Percentiles rank a stretch among this genome's conserved stretches.
phyloP scores from a whole-genome alignment of 129 eudicot genomes.

The Tanacetum coccineum region DNA sequence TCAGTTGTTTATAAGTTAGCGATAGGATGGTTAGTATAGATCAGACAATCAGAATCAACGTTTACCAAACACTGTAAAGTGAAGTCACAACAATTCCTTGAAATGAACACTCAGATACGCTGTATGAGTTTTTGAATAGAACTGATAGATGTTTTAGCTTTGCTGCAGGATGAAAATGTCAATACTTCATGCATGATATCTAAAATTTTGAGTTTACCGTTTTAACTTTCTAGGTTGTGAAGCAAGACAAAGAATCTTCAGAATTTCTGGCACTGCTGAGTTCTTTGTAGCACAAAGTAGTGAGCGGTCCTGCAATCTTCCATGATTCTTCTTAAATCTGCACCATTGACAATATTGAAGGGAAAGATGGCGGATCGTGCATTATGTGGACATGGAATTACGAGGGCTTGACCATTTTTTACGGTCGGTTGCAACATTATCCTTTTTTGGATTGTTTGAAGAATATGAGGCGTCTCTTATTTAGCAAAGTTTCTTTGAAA shows the following conservation, averaged over 20 bases:
- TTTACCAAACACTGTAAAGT: background rate
- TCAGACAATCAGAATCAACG: background rate
- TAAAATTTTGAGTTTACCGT: background rate
- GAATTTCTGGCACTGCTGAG: constrained; percentile 46
- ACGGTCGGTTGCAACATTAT: constrained; percentile 8
- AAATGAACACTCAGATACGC: constrained; percentile 1
- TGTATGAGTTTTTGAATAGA: background rate
- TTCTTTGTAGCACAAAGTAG: constrained; percentile 29
- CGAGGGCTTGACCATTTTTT: background rate
- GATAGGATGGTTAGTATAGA: too few species aligned
- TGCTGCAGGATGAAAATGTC: background rate
- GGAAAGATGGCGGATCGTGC: constrained; percentile 18
- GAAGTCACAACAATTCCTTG: background rate
- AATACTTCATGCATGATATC: too few species aligned
- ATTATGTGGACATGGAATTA: constrained; percentile 12
- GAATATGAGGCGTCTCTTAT: background rate
- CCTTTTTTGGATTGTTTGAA: constrained; percentile 8
- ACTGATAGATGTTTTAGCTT: background rate
- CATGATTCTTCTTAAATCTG: background rate
- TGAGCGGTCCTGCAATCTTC: constrained; percentile 4
- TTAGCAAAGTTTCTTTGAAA: background rate
- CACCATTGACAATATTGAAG: constrained; percentile 4
- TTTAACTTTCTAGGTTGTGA: constrained; percentile 42
- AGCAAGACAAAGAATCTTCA: constrained; percentile 49
- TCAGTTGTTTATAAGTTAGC: too few species aligned